Evolutionary conservation across 805 yeast species (phyloP), one percentile per base, ranked within the genome.

Genomic region (Metschnikowia hibisci): DNA sequence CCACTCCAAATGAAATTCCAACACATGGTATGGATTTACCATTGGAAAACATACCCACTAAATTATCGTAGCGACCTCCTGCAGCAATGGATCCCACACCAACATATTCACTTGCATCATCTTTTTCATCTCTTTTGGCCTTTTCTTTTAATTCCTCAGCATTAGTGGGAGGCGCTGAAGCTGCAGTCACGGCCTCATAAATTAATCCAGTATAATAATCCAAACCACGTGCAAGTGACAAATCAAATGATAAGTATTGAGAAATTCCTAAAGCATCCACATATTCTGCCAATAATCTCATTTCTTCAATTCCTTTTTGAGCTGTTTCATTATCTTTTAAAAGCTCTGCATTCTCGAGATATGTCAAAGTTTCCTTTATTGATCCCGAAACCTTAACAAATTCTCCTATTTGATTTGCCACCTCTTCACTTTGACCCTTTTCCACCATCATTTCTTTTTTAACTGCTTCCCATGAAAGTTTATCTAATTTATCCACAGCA

Each of bases 51-150:
- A 93, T 93, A 54, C 96, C 96, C 30, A 93, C 98, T 47, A 93
- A 78, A 57, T 85, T 84, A 66, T 93, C 99, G 66, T 93, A 93
- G 66, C 99, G 87, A 52, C 99, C 99, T 69, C 99, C 99, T 39
- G 96, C 99, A 40, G 96, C 96, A 58, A 93, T 89, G 5, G 99
- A 93, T 28, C 99, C 99, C 33, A 91, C 96, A 55, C 99, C 99
- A 42, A 93, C 98, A 56, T 86, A 88, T 51, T 87, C 97, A 41
- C 95, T 86, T 44, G 96, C 96, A 65, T 93, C 97, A 53, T 88
- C 96, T 37, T 61, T 64, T 39, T 59, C 63, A 53, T 69, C 64
- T 68, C 71, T 53, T 41, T 57, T 56, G n/a, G 65, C 65, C 54
- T 67, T 68, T 14, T 66, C 72, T 62, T 80, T 83, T 63, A 81